Evolutionary conservation across 2,329 filamentous ascomycete species (phyloP).

Genomic region (Aspergillus sp.): DNA sequence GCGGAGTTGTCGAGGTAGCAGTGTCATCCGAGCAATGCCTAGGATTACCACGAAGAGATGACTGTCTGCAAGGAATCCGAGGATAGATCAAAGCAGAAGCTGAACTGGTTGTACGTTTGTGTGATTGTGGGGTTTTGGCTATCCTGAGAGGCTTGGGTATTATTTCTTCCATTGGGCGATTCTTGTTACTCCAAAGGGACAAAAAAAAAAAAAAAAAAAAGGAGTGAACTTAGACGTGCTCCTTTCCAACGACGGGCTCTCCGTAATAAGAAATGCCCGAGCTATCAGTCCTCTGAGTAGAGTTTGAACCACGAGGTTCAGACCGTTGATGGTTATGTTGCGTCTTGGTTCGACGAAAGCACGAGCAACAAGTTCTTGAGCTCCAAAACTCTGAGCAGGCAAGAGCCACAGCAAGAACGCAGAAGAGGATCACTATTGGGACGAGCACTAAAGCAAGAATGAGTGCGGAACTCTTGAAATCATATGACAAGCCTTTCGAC

Average conservation of each 20-base stretch:
- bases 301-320: conserved; percentile 26
- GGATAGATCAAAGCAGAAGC: conserved; percentile 10
- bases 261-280: conserved; percentile 22
- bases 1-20: conserved; percentile 17
- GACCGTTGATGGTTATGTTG: conserved; percentile 8
- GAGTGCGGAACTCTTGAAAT: conserved; percentile 33
- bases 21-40: conserved; percentile 8
- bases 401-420: conserved; percentile 33
- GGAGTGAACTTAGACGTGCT: conserved; percentile 16
- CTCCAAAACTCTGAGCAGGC: conserved; percentile 34
- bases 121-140: conserved; percentile 32
- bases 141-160: conserved; percentile 48
- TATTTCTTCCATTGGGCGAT: conserved; percentile 17
- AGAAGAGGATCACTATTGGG: conserved; percentile 42
- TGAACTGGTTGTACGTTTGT: conserved; percentile 10
- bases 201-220: neutral
- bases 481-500: conserved; percentile 21
- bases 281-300: conserved; percentile 26
- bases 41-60: conserved; percentile 15
- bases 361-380: conserved; percentile 10
- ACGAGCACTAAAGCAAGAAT: conserved; percentile 43
- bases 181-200: neutral
- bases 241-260: conserved; percentile 14
- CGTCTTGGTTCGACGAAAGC: conserved; percentile 15
- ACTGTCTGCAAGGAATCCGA: conserved; percentile 21